phyloP scores from a whole-genome alignment of 2,329 filamentous ascomycete genomes.

The Penicillium verrucosum region DNA sequence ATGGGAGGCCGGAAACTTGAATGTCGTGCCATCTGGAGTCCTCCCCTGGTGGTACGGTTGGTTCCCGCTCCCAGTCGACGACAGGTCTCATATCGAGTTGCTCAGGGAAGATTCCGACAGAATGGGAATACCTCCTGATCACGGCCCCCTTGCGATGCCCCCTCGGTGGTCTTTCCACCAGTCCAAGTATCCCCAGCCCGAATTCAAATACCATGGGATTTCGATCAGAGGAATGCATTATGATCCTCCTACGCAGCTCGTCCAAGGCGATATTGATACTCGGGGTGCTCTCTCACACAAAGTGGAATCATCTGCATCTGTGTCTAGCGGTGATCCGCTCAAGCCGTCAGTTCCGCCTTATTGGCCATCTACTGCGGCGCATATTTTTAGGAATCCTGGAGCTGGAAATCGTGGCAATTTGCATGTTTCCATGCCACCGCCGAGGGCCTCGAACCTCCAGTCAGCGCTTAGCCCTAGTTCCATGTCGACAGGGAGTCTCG shows the following conservation, averaged over 20 bases:
- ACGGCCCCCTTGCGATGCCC: constrained; percentile 1
- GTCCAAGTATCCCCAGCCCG: constrained; percentile 11
- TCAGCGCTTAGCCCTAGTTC: constrained; percentile 29
- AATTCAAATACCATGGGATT: constrained; percentile 7
- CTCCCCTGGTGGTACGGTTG: constrained; percentile 4
- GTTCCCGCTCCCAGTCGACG: constrained; percentile 1
- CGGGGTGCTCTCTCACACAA: constrained; percentile 34
- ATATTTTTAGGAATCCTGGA: constrained; percentile 33
- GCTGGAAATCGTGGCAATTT: constrained; percentile 20
- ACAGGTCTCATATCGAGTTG: constrained; percentile 1
- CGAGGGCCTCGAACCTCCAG: constrained; percentile 20
- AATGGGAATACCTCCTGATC: constrained; percentile 1
- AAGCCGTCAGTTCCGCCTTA: constrained; percentile 29
- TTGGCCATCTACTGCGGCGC: constrained; percentile 39
- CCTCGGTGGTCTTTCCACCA: constrained; percentile 9
- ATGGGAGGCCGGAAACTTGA: neutral
- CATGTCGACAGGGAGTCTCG: constrained; percentile 28
- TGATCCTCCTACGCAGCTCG: constrained; percentile 5
- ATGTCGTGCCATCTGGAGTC: constrained; percentile 1
- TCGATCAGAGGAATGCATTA: neutral
- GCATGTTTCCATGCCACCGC: constrained; percentile 30
- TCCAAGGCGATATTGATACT: constrained; percentile 46
- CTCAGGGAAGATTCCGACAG: neutral
- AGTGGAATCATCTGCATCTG: neutral
- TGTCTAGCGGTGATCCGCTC: constrained; percentile 10